A percentile compares a stretch with the other conserved stretches of the same genome.
phyloP scores from a whole-genome alignment of 257 asterid species.

The Capsicum rhomboideum region DNA sequence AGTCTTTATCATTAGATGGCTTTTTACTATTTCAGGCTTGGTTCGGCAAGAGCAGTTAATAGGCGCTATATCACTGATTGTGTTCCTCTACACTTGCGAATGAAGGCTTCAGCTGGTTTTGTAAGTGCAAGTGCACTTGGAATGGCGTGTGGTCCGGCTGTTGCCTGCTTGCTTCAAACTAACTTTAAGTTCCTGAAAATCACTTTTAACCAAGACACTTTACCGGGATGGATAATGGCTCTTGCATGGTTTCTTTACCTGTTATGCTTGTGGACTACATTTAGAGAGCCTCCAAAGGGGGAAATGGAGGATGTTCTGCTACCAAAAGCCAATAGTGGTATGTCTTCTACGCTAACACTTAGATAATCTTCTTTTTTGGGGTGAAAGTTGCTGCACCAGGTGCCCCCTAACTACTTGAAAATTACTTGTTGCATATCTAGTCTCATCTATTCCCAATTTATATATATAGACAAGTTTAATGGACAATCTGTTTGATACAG shows the following conservation, averaged over 20 bases:
- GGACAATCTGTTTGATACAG: not conserved
- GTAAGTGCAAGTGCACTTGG: slow-evolving; percentile 99
- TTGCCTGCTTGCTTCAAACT: slow-evolving; percentile 81
- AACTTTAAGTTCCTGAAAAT: slow-evolving; percentile 52
- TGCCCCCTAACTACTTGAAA: not conserved
- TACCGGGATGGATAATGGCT: slow-evolving; percentile 99
- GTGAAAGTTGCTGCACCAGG: not conserved
- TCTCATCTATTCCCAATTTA: not conserved
- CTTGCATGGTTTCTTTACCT: slow-evolving; percentile 70
- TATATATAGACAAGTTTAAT: not conserved
- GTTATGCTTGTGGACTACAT: slow-evolving; percentile 71
- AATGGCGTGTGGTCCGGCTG: slow-evolving; percentile 99
- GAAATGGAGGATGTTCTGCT: slow-evolving; percentile 26
- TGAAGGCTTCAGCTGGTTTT: slow-evolving; percentile 97
- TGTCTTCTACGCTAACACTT: not conserved
- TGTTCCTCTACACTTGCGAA: slow-evolving; percentile 79
- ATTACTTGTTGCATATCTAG: not conserved
- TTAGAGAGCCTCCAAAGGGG: slow-evolving; percentile 64
- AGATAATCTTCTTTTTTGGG: not conserved
- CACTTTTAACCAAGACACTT: slow-evolving; percentile 74
- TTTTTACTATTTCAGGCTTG: slow-evolving; percentile 51
- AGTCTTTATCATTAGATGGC: not conserved
- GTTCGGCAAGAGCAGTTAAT: slow-evolving; percentile 96
- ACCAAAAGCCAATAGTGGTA: slow-evolving; percentile 46
- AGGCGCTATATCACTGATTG: slow-evolving; percentile 94